Base-by-base conservation (phyloP, 2,329 filamentous ascomycete species). In the Stachybotrys elegans region DNA sequence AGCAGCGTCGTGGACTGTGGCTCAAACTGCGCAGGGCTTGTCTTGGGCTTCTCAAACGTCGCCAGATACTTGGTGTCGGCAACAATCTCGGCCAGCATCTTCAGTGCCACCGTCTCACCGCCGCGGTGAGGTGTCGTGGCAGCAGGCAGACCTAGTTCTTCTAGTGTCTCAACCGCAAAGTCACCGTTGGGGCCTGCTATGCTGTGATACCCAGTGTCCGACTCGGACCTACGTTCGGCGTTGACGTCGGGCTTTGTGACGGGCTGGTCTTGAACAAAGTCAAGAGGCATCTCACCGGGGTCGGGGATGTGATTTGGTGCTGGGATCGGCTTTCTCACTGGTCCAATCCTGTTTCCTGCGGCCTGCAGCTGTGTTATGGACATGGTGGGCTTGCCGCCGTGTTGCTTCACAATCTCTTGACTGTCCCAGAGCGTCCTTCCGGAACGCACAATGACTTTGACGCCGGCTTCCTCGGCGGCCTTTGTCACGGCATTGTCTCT, bases 41-140 rank as follows among this genome's bases (percentile, higher is more conserved):
- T 88, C 45, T 82, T 81, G 2, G 86, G 86, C 59, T 91, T 91
- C 56, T 83, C 76, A 55, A 91, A 91, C 0, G 80, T 88, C 2
- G 82, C 84, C 0, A 81, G 81, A 58, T 88, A 90, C 43, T 78
- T 71, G 46, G 78, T 72, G 48, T 89, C 68, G 3, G 71, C 65
- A 46, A 86, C 73, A 23, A 87, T 78, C 4, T 73, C 64, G 8
- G 75, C 68, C 2, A 91, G 72, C 22, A 68, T 67, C 48, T 72
- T 58, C 4, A 90, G 64, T 0, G 84, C 84, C 2, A 75, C 55
- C 2, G 71, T 80, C 62, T 91, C 86, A n/a, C 86, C 86, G 22
- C 86, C 86, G 6, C 75, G 73, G 54, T 88, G 83, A 2, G 78
- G 76, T 6, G 83, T 83, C 1, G 79, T 86, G 2, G 84, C 82